phyloP scores from a whole-genome alignment of 768 basidiomycete genomes.

The Kwoniella sp. region DNA sequence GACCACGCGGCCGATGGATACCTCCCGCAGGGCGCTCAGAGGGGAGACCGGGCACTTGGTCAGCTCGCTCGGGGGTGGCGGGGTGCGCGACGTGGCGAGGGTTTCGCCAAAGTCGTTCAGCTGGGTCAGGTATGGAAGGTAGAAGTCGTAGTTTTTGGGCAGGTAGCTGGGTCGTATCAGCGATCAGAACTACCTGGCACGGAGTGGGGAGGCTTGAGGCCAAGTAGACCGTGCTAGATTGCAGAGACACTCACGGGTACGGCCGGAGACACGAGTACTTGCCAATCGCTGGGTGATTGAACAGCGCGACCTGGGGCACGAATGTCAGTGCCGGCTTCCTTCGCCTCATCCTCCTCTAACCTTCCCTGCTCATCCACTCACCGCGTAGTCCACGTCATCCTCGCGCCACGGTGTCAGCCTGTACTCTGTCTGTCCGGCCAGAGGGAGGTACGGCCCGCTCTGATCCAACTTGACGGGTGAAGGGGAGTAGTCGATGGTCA shows the following conservation, averaged over 20 bases:
- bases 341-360: background rate
- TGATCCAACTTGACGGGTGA: background rate
- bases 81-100: background rate
- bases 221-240: background rate
- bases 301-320: background rate
- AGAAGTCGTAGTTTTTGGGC: background rate
- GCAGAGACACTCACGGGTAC: constrained; percentile 2
- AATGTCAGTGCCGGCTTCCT: background rate
- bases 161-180: background rate
- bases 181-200: background rate
- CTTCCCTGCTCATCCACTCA: background rate
- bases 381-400: constrained; percentile 1
- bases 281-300: constrained; percentile 6
- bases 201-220: background rate
- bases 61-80: background rate
- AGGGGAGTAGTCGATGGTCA: background rate
- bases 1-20: background rate
- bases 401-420: constrained; percentile 2
- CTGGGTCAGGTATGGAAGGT: background rate
- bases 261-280: constrained; percentile 7
- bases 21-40: background rate
- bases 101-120: background rate
- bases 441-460: constrained; percentile 2
- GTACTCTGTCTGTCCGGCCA: background rate
- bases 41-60: background rate